Base-by-base conservation (phyloP, 2,329 filamentous ascomycete species). In the Madurella mycetomatis region DNA sequence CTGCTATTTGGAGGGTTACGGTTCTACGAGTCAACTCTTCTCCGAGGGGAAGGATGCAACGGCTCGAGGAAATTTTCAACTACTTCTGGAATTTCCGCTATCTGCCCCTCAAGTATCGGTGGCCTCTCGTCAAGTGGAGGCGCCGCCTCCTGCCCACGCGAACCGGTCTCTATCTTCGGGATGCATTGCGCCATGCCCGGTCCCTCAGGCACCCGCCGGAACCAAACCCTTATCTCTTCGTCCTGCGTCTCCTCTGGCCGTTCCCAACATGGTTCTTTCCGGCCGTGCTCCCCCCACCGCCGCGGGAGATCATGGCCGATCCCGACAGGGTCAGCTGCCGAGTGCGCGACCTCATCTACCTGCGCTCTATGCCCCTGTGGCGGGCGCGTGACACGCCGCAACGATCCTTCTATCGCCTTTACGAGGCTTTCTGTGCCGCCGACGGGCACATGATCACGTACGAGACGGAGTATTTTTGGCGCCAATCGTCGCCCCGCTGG, bases 381-480 rank as follows among this genome's bases (percentile, higher is more conserved):
- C 51, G 51, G 7, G 40, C 45, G 31, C 45, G 51, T 19, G 51
- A 53, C 46, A 53, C 51, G 7, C 45, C 41, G 11, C 51, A 44
- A 25, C 51, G 45, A 9, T 19, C 51, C 5, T 44, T 53, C 16
- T 49, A 48, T 16, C 51, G 51, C 19, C 45, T 53, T 19, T 53
- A 53, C 40, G 46, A 53, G 34, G 51, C 51, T 9, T 17, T 53
- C 8, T 53, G 51, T 16, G 51, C 46, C 17, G 46, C 45, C 31
- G 45, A 53, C 46, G 45, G 41, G 12, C 41, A 32, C 19, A 48
- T 48, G 45, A 53, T 53, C 34, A 49, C 45, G 17, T 53, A 53
- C 19, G 51, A 53, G 41, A 53, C 51, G n/a, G 51, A 53, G 45
- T 53, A 49, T 16, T 49, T 49, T 32, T 53, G 51, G 51, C 46